Evolutionary conservation across 2,329 filamentous ascomycete genomes (phyloP).

Genomic region (Oidium heveae): DNA sequence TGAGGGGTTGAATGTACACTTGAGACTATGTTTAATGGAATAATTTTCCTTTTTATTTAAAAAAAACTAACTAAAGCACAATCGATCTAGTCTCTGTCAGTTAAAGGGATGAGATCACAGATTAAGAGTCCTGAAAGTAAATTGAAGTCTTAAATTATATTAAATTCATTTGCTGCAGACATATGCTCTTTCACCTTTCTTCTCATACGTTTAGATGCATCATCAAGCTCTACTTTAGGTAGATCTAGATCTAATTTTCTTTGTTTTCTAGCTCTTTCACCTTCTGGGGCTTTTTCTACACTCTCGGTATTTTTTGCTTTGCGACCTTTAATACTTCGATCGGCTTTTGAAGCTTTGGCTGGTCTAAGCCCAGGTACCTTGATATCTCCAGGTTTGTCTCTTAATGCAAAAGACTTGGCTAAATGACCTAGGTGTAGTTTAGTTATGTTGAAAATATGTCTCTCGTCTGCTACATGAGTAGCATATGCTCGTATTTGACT

Average conservation of each 20-base stretch:
- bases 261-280: constrained; percentile 14
- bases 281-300: constrained; percentile 14
- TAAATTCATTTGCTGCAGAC: constrained; percentile 37
- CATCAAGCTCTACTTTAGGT: constrained; percentile 23
- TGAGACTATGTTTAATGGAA: no score
- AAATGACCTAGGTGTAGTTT: constrained; percentile 76
- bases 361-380: constrained; percentile 22
- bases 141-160: constrained; percentile 26
- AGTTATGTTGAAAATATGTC: constrained; percentile 74
- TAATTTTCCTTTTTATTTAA: no score
- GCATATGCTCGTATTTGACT: constrained; percentile 87
- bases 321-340: constrained; percentile 16
- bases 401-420: constrained; percentile 75
- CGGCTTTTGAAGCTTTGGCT: constrained; percentile 18
- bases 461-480: constrained; percentile 69
- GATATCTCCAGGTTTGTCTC: constrained; percentile 72
- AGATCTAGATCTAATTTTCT: constrained; percentile 16
- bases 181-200: constrained; percentile 33
- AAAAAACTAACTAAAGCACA: no score
- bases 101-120: no score
- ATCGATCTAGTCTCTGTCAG: no score
- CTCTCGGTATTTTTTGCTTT: constrained; percentile 15
- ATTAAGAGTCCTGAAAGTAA: no score
- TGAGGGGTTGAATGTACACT: no score
- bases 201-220: constrained; percentile 37